phyloP scores from a whole-genome alignment of 257 asterid species.

The Solanum corneliomulleri region DNA sequence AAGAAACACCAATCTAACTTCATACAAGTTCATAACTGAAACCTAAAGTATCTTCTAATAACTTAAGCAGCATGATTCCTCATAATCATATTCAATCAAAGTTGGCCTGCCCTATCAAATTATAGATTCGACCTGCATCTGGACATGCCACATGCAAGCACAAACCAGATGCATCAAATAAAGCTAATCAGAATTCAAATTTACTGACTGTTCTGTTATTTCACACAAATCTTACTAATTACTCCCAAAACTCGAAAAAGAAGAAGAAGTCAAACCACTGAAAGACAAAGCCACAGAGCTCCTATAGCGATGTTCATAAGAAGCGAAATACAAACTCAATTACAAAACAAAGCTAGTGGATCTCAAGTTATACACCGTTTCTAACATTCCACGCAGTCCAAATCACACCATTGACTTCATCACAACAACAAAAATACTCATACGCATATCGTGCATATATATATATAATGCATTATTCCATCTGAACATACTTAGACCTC shows the following conservation, averaged over 20 bases:
- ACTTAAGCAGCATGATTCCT: neutral
- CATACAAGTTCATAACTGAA: neutral
- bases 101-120: neutral
- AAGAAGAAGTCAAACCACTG: neutral
- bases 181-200: neutral
- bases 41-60: neutral
- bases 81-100: neutral
- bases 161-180: neutral
- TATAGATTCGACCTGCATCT: neutral
- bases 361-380: constrained; percentile 21
- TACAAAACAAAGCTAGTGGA: constrained; percentile 21
- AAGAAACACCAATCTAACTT: neutral
- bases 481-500: constrained; percentile 6
- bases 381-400: constrained; percentile 7
- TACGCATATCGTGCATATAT: neutral
- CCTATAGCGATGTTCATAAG: neutral
- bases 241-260: neutral
- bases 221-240: neutral
- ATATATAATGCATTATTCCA: neutral
- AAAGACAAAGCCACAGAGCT: neutral
- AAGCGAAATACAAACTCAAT: constrained; percentile 12
- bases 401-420: neutral
- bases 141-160: neutral
- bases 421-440: neutral
- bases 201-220: neutral